Conservation (phyloP, 1,284 basidiomycete species). For the Meira miltonrushii region DNA sequence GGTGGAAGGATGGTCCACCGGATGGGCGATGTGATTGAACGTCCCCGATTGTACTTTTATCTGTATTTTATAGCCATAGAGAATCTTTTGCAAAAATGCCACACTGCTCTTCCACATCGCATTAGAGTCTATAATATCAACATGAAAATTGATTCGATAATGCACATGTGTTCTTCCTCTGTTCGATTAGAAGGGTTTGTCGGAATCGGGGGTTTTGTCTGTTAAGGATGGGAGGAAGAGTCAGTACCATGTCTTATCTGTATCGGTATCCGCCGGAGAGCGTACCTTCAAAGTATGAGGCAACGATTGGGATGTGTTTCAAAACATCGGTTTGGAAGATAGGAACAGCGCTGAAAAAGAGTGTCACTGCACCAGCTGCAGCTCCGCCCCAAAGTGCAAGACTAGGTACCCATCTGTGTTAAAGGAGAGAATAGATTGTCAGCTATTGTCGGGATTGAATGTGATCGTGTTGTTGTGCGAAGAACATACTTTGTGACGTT, state of each 20-base stretch:
- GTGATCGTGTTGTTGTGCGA: neutral
- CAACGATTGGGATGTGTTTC: slow-evolving; percentile 37
- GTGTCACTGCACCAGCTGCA: slow-evolving; percentile 34
- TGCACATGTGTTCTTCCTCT: neutral
- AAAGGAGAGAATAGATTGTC: neutral
- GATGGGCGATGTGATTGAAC: slow-evolving; percentile 41
- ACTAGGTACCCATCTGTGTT: slow-evolving; percentile 35
- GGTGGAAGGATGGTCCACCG: slow-evolving; percentile 44
- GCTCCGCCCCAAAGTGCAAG: slow-evolving; percentile 44
- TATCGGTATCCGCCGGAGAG: neutral
- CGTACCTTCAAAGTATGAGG: slow-evolving; percentile 10
- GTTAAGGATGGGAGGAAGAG: neutral
- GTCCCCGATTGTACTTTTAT: neutral
- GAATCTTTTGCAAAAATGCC: neutral
- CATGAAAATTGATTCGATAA: slow-evolving; percentile 4
- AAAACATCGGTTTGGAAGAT: slow-evolving; percentile 45
- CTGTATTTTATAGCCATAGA: neutral
- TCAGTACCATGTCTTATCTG: neutral
- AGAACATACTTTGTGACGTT: slow-evolving; percentile 29
- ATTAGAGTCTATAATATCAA: neutral
- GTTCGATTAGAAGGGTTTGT: slow-evolving; percentile 24
- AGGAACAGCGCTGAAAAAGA: slow-evolving; percentile 41
- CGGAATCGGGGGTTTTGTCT: slow-evolving; percentile 25
- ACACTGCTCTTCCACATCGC: neutral
- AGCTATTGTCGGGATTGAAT: neutral